A percentile compares a stretch with the other conserved stretches of the same genome.
phyloP scores from a whole-genome alignment of 75 land plant genomes.

The Azolla pinnata region DNA sequence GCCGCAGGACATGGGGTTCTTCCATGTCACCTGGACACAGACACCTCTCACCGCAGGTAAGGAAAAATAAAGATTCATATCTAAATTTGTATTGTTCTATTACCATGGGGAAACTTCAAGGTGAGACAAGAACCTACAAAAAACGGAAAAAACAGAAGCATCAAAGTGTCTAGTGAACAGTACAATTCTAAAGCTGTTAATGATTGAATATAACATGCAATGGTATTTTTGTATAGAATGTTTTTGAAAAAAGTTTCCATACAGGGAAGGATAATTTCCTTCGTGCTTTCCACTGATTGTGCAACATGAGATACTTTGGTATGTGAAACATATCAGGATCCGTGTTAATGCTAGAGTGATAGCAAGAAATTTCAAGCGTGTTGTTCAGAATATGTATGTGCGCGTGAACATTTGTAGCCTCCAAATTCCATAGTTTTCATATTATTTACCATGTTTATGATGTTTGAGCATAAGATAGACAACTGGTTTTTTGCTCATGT shows the following conservation, averaged over 20 bases:
- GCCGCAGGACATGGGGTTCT: slow-evolving; percentile 58
- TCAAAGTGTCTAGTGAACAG: background rate
- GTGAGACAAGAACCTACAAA: background rate
- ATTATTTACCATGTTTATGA: background rate
- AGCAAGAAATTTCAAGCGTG: background rate
- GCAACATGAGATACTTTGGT: background rate
- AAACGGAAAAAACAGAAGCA: slow-evolving; percentile 2
- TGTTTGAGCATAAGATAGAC: background rate
- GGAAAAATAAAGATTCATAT: background rate
- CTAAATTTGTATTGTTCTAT: too few relatives aligned
- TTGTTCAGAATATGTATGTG: background rate
- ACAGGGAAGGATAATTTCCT: too few relatives aligned
- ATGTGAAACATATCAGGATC: background rate
- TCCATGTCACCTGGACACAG: slow-evolving; percentile 67
- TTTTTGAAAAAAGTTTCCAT: too few relatives aligned
- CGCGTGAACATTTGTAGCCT: background rate
- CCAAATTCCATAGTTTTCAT: background rate
- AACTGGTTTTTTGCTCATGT: slow-evolving; percentile 1
- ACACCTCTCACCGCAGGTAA: slow-evolving; percentile 58
- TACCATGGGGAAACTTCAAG: too few relatives aligned
- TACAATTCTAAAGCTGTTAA: background rate
- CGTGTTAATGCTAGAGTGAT: background rate
- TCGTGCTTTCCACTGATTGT: slow-evolving; percentile 1
- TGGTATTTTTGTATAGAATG: background rate
- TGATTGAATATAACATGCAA: background rate